Conservation (phyloP, 1,284 basidiomycete species). For the Golubevia pallescens region DNA sequence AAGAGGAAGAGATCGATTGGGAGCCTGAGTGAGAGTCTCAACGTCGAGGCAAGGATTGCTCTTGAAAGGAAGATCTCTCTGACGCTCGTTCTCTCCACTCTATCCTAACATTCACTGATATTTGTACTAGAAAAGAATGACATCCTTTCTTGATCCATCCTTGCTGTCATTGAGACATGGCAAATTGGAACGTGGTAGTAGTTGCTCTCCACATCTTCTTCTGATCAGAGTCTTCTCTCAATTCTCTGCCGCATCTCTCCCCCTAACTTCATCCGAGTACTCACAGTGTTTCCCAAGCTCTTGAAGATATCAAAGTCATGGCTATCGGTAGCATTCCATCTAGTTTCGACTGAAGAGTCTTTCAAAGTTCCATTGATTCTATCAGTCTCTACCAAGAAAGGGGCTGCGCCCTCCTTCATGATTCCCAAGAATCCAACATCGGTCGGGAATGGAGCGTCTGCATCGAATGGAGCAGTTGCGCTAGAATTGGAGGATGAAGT, state of each 20-base stretch:
- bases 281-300: slow-evolving; percentile 30
- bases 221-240: neutral
- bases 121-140: no score
- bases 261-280: neutral
- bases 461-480: slow-evolving; percentile 17
- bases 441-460: slow-evolving; percentile 38
- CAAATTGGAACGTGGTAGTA: no score
- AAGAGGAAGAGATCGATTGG: no score
- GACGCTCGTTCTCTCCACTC: no score
- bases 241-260: neutral
- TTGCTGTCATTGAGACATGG: no score
- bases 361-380: slow-evolving; percentile 25
- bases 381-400: slow-evolving; percentile 45
- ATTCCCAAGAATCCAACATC: slow-evolving; percentile 46
- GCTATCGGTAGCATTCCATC: slow-evolving; percentile 23
- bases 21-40: no score
- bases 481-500: neutral
- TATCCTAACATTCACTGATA: no score
- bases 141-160: no score
- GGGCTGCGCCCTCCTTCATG: slow-evolving; percentile 22
- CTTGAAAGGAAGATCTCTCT: no score
- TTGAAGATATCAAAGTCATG: slow-evolving; percentile 31
- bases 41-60: no score
- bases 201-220: no score
- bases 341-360: slow-evolving; percentile 28